Conservation (phyloP, 2,329 filamentous ascomycete genomes). For the Scleromitrula shiraiana region DNA sequence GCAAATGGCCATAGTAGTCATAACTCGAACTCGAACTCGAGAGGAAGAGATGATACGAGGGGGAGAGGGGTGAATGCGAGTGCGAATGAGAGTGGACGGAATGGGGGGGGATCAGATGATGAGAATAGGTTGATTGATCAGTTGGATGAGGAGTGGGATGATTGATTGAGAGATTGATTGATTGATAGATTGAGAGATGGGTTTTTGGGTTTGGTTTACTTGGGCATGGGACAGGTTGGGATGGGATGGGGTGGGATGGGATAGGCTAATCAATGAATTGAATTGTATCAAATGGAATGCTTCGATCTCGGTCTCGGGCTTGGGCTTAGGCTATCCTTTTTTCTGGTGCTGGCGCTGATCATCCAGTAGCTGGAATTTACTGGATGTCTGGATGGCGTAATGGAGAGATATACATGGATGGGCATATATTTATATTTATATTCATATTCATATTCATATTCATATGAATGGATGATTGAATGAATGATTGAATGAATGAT, state of each 20-base stretch:
- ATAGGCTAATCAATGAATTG: neutral
- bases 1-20: no score
- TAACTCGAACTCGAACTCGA: no score
- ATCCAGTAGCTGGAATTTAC: no score
- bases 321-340: no score
- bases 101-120: conserved; percentile 47
- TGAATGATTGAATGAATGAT: neutral
- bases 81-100: conserved; percentile 2
- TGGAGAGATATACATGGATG: no score
- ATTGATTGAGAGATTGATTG: conserved; percentile 35
- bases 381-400: no score
- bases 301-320: no score
- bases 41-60: conserved; percentile 30
- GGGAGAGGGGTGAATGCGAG: neutral
- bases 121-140: conserved; percentile 95
- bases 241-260: neutral
- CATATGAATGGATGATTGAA: neutral
- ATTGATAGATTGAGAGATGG: neutral
- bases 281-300: no score
- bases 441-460: neutral
- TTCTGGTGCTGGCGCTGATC: no score
- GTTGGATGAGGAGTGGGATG: conserved; percentile 95
- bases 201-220: no score
- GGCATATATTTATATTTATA: no score
- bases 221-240: neutral